Percentiles rank a stretch among this genome's conserved stretches.
These are phyloP conservation scores for Euptelea pleiosperma DNA, from an alignment of 164 flowering plant genomes.

Conservation along the genomic window DNA sequence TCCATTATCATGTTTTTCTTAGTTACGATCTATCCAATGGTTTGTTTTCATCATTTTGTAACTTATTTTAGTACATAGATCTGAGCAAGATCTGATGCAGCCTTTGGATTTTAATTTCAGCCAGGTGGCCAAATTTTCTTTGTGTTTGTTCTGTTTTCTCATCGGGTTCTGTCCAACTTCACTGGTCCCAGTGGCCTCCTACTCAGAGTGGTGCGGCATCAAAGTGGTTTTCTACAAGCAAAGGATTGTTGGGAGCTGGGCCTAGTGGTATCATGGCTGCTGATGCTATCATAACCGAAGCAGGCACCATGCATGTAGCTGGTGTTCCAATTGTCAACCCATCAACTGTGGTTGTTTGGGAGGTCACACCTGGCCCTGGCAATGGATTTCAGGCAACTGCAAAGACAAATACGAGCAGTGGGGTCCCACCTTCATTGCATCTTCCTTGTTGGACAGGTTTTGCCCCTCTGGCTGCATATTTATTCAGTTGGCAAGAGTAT, in stretches of 20 bases:
- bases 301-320: conserved; percentile 96
- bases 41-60: not conserved
- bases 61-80: conserved; percentile 1
- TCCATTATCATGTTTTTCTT: not conserved
- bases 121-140: conserved; percentile 97
- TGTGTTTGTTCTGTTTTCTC: conserved; percentile 98
- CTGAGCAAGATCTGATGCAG: conserved; percentile 19
- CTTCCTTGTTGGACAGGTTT: conserved; percentile 91
- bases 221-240: conserved; percentile 93
- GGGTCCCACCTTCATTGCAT: conserved; percentile 72
- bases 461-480: conserved; percentile 93
- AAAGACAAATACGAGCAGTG: conserved; percentile 52
- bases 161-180: conserved; percentile 96
- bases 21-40: not conserved
- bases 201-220: conserved; percentile 43
- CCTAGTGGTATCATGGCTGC: conserved; percentile 99
- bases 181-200: conserved; percentile 97
- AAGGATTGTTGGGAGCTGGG: conserved; percentile 96
- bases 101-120: conserved; percentile 43
- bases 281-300: conserved; percentile 94
- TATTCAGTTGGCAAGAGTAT: conserved; percentile 93
- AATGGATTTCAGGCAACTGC: conserved; percentile 80
- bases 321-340: conserved; percentile 99
- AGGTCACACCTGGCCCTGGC: conserved; percentile 94
- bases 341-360: conserved; percentile 99